phyloP scores from a whole-genome alignment of 192 early-diverging fungal genomes.

The Entophlyctis helioformis region DNA sequence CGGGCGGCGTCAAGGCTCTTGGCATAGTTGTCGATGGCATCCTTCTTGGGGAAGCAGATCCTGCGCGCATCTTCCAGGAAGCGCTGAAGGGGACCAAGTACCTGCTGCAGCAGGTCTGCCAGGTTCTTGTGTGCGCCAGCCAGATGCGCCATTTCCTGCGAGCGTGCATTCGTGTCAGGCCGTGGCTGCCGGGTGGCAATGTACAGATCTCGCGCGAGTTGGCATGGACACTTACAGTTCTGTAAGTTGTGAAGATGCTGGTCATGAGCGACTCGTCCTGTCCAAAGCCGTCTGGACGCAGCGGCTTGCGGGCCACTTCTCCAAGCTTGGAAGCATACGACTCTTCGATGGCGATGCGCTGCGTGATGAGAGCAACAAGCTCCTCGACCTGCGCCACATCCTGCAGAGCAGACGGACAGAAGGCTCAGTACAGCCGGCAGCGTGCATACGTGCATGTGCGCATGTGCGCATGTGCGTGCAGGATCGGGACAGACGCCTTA shows the following conservation, averaged over 20 bases:
- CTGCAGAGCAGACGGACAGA: background rate
- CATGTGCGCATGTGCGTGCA: constrained; percentile 19
- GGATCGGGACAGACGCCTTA: background rate
- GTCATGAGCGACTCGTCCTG: constrained; percentile 11
- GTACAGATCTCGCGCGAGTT: background rate
- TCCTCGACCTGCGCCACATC: background rate
- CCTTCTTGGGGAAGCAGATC: constrained; percentile 9
- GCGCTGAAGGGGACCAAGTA: constrained; percentile 5
- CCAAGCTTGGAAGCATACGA: constrained; percentile 19
- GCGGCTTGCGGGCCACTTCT: constrained; percentile 6
- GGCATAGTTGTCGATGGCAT: constrained; percentile 12
- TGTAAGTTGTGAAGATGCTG: constrained; percentile 11
- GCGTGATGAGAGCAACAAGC: background rate
- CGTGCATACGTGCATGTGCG: constrained; percentile 13
- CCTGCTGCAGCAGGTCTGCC: constrained; percentile 5
- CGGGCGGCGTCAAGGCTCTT: constrained; percentile 7
- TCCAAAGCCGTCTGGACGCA: constrained; percentile 7
- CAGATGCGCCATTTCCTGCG: constrained; percentile 15
- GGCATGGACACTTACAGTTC: constrained; percentile 9
- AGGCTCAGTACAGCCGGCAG: constrained; percentile 1
- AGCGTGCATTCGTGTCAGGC: constrained; percentile 1
- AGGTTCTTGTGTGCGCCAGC: constrained; percentile 16
- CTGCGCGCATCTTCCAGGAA: constrained; percentile 17
- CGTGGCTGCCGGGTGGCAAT: background rate
- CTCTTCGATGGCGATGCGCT: constrained; percentile 18